These are phyloP conservation scores for Mycena indigotica DNA, from an alignment of 768 basidiomycete species.

Conservation along the genomic window DNA sequence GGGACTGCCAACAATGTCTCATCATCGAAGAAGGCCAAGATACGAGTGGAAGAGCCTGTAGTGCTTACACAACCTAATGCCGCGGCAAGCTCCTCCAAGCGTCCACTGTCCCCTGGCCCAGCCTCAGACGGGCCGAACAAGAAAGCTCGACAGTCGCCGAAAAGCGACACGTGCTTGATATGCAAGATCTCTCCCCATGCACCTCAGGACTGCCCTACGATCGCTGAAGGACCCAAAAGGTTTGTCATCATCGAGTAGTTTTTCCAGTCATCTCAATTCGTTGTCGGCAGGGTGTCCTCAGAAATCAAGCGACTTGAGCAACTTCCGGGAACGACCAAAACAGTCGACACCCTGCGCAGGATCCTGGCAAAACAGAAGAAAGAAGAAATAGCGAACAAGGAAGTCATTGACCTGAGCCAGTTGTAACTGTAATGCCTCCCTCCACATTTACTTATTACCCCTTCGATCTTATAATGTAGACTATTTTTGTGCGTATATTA, in stretches of 20 bases:
- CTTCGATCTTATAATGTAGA: constrained; percentile 1
- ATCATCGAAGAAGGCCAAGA: constrained; percentile 26
- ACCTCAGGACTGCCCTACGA: constrained; percentile 24
- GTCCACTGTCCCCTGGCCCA: constrained; percentile 27
- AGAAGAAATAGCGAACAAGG: constrained; percentile 21
- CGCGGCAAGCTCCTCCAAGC: constrained; percentile 30
- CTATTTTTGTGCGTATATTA: too few species aligned
- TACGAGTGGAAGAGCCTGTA: background rate
- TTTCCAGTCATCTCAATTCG: background rate
- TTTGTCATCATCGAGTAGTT: constrained; percentile 27
- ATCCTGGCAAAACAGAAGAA: constrained; percentile 41
- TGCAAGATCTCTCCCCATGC: constrained; percentile 49
- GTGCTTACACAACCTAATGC: constrained; percentile 20
- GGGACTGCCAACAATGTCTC: constrained; percentile 9
- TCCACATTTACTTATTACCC: too few species aligned
- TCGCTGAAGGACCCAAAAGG: constrained; percentile 57
- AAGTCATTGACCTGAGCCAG: constrained; percentile 23
- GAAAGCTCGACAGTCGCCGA: constrained; percentile 35
- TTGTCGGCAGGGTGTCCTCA: constrained; percentile 39
- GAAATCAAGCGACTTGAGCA: constrained; percentile 48
- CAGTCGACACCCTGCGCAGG: constrained; percentile 41
- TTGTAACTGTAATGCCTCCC: too few species aligned
- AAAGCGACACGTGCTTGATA: constrained; percentile 45
- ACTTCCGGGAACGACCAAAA: constrained; percentile 37
- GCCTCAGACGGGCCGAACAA: constrained; percentile 33